Conservation (phyloP, 2,329 filamentous ascomycete species). For the Chaetomiaceae sp. region DNA sequence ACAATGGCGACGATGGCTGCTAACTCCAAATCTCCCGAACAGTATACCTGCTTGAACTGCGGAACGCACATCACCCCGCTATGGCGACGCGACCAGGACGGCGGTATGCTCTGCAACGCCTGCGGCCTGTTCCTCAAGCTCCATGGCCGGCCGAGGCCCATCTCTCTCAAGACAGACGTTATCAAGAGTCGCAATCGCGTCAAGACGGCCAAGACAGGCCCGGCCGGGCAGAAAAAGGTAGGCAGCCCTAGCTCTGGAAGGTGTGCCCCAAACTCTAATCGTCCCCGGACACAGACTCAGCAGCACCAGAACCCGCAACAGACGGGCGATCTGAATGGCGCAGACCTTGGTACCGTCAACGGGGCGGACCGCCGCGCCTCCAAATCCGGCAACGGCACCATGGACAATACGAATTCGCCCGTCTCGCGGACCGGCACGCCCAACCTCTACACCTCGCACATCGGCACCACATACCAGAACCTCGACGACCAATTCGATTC, state of each 20-base stretch:
- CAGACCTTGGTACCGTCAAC: slow-evolving; percentile 51
- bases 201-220: slow-evolving; percentile 76
- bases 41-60: slow-evolving; percentile 97
- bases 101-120: slow-evolving; percentile 95
- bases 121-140: slow-evolving; percentile 97
- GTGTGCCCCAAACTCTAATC: neutral
- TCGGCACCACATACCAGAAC: slow-evolving; percentile 66
- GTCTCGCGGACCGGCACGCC: slow-evolving; percentile 77
- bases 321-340: slow-evolving; percentile 51
- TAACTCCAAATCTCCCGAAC: slow-evolving; percentile 56
- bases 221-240: slow-evolving; percentile 81
- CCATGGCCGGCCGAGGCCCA: slow-evolving; percentile 86
- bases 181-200: slow-evolving; percentile 99
- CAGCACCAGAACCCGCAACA: slow-evolving; percentile 39
- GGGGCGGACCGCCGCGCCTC: slow-evolving; percentile 52
- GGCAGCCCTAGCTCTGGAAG: slow-evolving; percentile 18
- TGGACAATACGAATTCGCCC: slow-evolving; percentile 72
- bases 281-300: slow-evolving; percentile 30
- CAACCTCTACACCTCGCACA: slow-evolving; percentile 65
- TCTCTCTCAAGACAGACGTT: slow-evolving; percentile 96
- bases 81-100: slow-evolving; percentile 95
- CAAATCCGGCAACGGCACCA: slow-evolving; percentile 66
- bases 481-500: slow-evolving; percentile 67
- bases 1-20: slow-evolving; percentile 51
- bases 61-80: slow-evolving; percentile 90